A percentile compares a stretch with the other conserved stretches of the same genome.
These are phyloP conservation scores for Choiromyces venosus DNA, from an alignment of 495 filamentous ascomycete species.

Conservation along the genomic window DNA sequence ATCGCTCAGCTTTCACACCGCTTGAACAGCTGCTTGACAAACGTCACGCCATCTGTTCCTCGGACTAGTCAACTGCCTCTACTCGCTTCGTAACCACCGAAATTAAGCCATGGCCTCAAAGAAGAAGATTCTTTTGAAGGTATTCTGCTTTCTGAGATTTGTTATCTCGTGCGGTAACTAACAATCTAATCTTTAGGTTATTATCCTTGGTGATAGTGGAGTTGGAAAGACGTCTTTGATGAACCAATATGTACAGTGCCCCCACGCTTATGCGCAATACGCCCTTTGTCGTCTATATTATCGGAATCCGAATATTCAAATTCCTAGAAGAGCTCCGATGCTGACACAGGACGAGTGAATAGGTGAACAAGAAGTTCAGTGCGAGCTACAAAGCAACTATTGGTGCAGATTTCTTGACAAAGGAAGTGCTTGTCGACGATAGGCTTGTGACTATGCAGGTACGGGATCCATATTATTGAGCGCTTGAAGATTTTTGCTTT, in stretches of 20 bases:
- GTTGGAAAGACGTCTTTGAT: conserved; percentile 99
- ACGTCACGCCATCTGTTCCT: not conserved
- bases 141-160: conserved; percentile 43
- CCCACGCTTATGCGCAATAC: conserved; percentile 2
- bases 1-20: not conserved
- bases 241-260: conserved; percentile 84
- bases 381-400: conserved; percentile 99
- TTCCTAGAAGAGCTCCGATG: not conserved
- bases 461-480: conserved; percentile 37
- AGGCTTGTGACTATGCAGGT: conserved; percentile 98
- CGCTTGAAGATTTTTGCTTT: not conserved
- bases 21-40: not conserved
- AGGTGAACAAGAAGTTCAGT: conserved; percentile 99
- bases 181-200: conserved; percentile 60
- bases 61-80: not conserved
- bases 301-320: not conserved
- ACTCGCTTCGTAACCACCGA: not conserved
- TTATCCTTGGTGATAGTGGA: conserved; percentile 96
- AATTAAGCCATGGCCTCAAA: conserved; percentile 66
- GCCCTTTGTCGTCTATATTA: not conserved
- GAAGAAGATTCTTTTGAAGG: conserved; percentile 98
- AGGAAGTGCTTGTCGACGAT: conserved; percentile 96
- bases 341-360: conserved; percentile 4
- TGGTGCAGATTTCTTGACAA: conserved; percentile 96
- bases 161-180: conserved; percentile 15